phyloP scores from a whole-genome alignment of 495 filamentous ascomycete species.

The Podospora comata region DNA sequence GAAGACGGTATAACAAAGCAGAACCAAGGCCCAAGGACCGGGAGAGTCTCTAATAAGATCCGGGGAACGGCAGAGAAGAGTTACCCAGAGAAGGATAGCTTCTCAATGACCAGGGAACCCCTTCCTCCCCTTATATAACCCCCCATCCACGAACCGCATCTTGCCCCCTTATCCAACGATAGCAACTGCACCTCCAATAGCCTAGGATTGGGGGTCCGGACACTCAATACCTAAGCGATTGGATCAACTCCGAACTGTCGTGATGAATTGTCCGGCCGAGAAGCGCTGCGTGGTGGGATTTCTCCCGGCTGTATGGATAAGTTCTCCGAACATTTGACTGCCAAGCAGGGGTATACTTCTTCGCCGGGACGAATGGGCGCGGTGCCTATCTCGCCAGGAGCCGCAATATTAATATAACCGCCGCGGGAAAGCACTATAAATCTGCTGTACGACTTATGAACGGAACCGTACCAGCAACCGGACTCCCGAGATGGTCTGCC shows the following conservation, averaged over 20 bases:
- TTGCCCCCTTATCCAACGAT: background rate
- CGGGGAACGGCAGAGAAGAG: background rate
- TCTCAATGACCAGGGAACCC: background rate
- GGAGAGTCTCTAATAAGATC: background rate
- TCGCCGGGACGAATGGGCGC: background rate
- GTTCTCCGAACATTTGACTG: conserved; percentile 12
- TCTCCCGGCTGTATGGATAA: conserved; percentile 26
- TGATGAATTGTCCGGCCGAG: conserved; percentile 2
- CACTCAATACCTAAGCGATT: background rate
- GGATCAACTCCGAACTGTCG: background rate
- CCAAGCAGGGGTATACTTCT: conserved; percentile 13
- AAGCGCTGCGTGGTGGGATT: background rate
- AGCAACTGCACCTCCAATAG: conserved; percentile 3
- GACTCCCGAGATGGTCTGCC: conserved; percentile 4
- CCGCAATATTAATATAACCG: background rate
- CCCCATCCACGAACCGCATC: background rate
- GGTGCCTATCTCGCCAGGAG: background rate
- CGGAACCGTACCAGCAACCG: conserved; percentile 4
- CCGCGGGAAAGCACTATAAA: conserved; percentile 21
- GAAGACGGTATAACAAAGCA: background rate
- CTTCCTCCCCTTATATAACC: background rate
- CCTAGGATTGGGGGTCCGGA: conserved; percentile 9
- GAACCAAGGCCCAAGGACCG: background rate
- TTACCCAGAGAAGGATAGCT: background rate
- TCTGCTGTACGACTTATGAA: conserved; percentile 18